Evolutionary conservation across 495 filamentous ascomycete species (phyloP).

Genomic region (Trypethelium eluteriae): DNA sequence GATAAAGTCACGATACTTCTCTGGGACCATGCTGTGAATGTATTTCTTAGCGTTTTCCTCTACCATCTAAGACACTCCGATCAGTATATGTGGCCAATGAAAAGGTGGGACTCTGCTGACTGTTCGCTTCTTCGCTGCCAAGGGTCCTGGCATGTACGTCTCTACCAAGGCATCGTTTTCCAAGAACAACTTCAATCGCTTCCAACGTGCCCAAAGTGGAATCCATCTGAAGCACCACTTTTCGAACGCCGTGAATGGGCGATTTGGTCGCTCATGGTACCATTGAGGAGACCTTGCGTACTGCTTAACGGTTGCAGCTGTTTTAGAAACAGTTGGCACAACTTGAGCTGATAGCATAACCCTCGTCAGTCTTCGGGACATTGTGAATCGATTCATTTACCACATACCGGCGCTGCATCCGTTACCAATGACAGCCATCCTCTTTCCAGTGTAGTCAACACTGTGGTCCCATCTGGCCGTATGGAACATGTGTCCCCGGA

Average conservation of each 20-base stretch:
- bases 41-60: slow-evolving; percentile 28
- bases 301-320: slow-evolving; percentile 34
- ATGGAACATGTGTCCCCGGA: slow-evolving; percentile 51
- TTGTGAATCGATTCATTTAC: neutral
- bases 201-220: slow-evolving; percentile 28
- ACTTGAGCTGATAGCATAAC: slow-evolving; percentile 32
- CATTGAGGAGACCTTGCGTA: slow-evolving; percentile 35
- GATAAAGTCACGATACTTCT: slow-evolving; percentile 38
- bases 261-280: slow-evolving; percentile 34
- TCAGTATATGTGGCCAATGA: neutral
- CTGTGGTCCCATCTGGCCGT: slow-evolving; percentile 49
- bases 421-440: slow-evolving; percentile 54
- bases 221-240: slow-evolving; percentile 26
- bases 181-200: slow-evolving; percentile 29
- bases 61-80: neutral
- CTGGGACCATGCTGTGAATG: slow-evolving; percentile 34
- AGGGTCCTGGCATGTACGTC: slow-evolving; percentile 27
- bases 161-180: slow-evolving; percentile 25
- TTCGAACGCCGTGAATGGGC: slow-evolving; percentile 22
- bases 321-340: slow-evolving; percentile 33
- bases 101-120: slow-evolving; percentile 15
- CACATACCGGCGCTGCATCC: slow-evolving; percentile 43
- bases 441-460: slow-evolving; percentile 43
- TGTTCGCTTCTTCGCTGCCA: slow-evolving; percentile 8
- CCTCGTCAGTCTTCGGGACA: neutral